Evolutionary conservation across 202 grass and related monocot genomes (phyloP), one percentile per base, ranked within the genome.

Genomic region (Sporobolus alterniflorus): DNA sequence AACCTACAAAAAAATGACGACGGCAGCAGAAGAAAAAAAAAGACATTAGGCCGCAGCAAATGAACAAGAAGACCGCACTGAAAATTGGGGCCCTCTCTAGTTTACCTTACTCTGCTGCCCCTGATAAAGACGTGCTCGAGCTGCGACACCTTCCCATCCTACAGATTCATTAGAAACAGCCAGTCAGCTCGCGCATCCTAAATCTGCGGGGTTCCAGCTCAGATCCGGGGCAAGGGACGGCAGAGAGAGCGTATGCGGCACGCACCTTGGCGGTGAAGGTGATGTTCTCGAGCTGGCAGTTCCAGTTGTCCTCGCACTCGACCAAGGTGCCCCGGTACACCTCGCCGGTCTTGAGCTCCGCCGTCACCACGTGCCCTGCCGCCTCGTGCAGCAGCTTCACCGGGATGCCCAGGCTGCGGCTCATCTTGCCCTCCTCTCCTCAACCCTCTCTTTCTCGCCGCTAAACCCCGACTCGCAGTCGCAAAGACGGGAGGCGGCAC

Each of bases 281-380:
- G 83, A 96, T 96, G 75, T 74, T 92, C 9, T 96, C 89, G 39
- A 99, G 88, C 68, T 96, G 89, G 89, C 97, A 99, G 83, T 96
- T 99, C 97, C 97, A 96, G 93, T 99, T 99, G 86, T 99, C 97
- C 89, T 99, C 91, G 86, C 93, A 99, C 83, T 99, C 97, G 57
- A 96, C 73, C 85, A 96, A 72, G 83, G 83, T 78, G 21, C 97
- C 91, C 28, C 89, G 85, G 78, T 99, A 99, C 43, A 99, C 89
- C 74, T 99, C 93, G 55, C 93, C 97, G 50, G 89, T 99, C 85
- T 99, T 99, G 73, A 96, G 85, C 78, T 99, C 97, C 77, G 96
- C 97, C 71, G 97, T 96, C 33, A 99, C 97, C 11, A 96, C 88
- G 56, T 99, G 93, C 76, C 93, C 97, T 24, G 88, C 97, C 71